Conservation (phyloP, 139 green algal genomes). For the Chlamydomonas sp. region DNA sequence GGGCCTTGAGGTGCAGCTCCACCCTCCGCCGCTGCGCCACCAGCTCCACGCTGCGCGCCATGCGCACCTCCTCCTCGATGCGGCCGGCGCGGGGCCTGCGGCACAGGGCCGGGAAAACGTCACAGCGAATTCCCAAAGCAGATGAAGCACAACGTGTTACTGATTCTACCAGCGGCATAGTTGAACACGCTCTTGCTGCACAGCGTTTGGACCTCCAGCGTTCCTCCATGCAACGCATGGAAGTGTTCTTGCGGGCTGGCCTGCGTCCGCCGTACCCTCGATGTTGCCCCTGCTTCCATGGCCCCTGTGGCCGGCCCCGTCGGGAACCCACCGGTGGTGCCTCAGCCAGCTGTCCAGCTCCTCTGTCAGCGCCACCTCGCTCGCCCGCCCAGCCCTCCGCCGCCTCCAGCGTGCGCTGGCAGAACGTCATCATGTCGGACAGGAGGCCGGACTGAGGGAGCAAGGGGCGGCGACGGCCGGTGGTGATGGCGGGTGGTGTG, state of each 20-base stretch:
- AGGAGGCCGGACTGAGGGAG: constrained; percentile 37
- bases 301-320: neutral
- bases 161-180: too few species aligned
- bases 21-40: constrained; percentile 61
- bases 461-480: neutral
- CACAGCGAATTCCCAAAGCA: neutral
- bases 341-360: constrained; percentile 69
- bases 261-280: too few species aligned
- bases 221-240: too few species aligned
- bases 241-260: too few species aligned
- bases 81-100: constrained; percentile 61
- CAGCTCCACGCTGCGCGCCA: constrained; percentile 61
- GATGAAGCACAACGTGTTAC: neutral
- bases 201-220: too few species aligned
- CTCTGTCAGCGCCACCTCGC: constrained; percentile 65
- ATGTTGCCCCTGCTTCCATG: neutral
- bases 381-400: constrained; percentile 52
- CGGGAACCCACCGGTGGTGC: constrained; percentile 52
- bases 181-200: too few species aligned
- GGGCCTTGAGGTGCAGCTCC: constrained; percentile 55
- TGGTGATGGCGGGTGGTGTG: neutral
- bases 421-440: constrained; percentile 62
- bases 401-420: constrained; percentile 24
- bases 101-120: neutral
- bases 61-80: constrained; percentile 71